Evolutionary conservation across 805 yeast genomes (phyloP), one percentile per base, ranked within the genome.

Genomic region (Saccharomycopsis sp.): DNA sequence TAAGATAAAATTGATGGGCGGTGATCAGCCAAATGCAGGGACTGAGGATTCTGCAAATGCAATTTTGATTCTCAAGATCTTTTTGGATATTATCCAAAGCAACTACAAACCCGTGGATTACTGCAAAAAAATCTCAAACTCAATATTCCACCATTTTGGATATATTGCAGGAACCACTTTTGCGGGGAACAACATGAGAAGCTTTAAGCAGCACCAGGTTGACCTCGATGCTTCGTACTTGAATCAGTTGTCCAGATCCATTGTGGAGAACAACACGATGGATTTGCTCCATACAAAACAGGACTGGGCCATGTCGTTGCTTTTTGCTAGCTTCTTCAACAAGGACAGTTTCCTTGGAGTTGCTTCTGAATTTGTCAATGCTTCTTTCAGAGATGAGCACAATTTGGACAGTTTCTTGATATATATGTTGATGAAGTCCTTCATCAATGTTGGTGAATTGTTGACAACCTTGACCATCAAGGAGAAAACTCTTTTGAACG

Each of bases 391-490:
- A 20, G 18, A 16, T 13, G 35, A 33, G n/a, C 27, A 25, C 27
- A 25, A 9, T 2, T 25, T 25, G 27, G 47, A 40, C 29, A 25
- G 42, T 16, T 16, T 31, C 15, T 43, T 46, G 38, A 13, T 46
- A 4, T 39, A 43, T 16, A 19, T 42, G 17, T 43, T 39, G 20
- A 39, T 46, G 32, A 33, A 29, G 25, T 36, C 44, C 33, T 46
- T 43, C 16, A 30, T 46, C 17, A 43, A 36, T 16, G 30, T 38
- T 13, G 13, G 25, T 9, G 47, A 40, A 6, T 21, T 43, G 4
- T 39, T 46, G 15, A 13, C 38, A 12, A 20, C 30, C 2, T 20
- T 43, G 12, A 25, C 39, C 5, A 13, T 25, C 86, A 18, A 21
- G 3, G 45, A 46, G 16, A 39, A 37, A 21, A 13, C 4, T 3